Evolutionary conservation across 192 early-diverging fungal species (phyloP).

Genomic region (Coemansia sp.): DNA sequence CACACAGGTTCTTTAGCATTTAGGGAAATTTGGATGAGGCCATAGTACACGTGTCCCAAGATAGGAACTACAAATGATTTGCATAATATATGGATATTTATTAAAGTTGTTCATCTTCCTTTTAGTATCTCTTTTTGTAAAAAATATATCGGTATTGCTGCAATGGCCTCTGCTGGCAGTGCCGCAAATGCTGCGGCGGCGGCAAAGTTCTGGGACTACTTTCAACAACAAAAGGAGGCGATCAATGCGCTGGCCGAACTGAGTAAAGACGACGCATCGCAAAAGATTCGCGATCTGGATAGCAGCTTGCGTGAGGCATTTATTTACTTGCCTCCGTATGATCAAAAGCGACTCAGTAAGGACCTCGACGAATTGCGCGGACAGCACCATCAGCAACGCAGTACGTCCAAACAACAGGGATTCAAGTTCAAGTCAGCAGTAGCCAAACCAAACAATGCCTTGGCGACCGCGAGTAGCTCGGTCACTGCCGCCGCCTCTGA

Average conservation of each 20-base stretch:
- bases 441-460: conserved; percentile 3
- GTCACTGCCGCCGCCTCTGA: neutral
- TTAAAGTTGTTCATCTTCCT: neutral
- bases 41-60: neutral
- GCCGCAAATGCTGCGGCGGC: conserved; percentile 45
- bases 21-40: neutral
- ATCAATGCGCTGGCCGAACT: conserved; percentile 12
- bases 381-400: conserved; percentile 15
- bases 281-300: conserved; percentile 37
- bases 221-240: conserved; percentile 31
- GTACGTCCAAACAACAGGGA: conserved; percentile 9
- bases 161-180: conserved; percentile 48
- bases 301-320: conserved; percentile 45
- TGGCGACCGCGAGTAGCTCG: neutral
- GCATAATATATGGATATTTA: neutral
- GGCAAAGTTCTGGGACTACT: conserved; percentile 43
- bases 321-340: conserved; percentile 50
- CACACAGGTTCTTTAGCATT: neutral
- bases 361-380: conserved; percentile 42
- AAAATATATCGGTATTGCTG: neutral
- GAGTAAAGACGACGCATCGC: conserved; percentile 16
- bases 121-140: neutral
- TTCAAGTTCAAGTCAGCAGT: conserved; percentile 45
- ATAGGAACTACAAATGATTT: neutral
- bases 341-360: conserved; percentile 40